Evolutionary conservation across 2,329 filamentous ascomycete genomes (phyloP), one percentile per base, ranked within the genome.

Genomic region (Paramyrothecium roridum): DNA sequence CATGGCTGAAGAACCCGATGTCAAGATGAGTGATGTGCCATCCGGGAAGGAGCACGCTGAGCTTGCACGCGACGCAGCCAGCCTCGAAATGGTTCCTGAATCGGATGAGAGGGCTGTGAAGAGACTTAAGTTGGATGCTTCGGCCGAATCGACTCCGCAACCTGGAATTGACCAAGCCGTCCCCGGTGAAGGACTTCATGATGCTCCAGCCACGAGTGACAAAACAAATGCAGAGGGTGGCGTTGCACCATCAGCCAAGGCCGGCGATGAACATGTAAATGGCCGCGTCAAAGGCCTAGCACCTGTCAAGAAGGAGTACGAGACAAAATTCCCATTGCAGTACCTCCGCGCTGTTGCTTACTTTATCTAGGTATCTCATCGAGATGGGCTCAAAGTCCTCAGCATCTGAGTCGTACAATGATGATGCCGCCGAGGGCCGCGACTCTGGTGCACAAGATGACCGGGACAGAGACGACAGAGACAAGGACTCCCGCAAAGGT

Each of bases 241-340:
- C 20, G 52, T 61, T 34, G 21, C 23, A 37, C 19, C 43, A 22
- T 16, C n/a, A 40, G 7, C 30, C 30, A 12, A 12, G 11, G 16
- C 23, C 6, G 55, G 49, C 33, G 48, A 34, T 45, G 63, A 54
- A 21, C 62, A 66, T 48, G 56, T 59, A 19, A 55, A 62, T 54
- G 66, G 67, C 12, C 68, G 69, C 52, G 70, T 73, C 55, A 85
- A 79, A 64, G 88, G 87, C 23, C 75, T 87, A 53, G 88, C 89
- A 20, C 83, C 85, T 10, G 83, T 93, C 70, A 92, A 91, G 72
- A 78, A 82, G 67, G 89, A 92, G 84, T 90, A 73, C 71, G 80
- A 73, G 20, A 2, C n/a, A 17, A 8, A 40, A 10, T 8, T 10
- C 19, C 17, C 13, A 12, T n/a, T n/a, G 3, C 20, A 7, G 20